Evolutionary conservation across 306 rosid species (phyloP).

Genomic region (Vigna hirtella): DNA sequence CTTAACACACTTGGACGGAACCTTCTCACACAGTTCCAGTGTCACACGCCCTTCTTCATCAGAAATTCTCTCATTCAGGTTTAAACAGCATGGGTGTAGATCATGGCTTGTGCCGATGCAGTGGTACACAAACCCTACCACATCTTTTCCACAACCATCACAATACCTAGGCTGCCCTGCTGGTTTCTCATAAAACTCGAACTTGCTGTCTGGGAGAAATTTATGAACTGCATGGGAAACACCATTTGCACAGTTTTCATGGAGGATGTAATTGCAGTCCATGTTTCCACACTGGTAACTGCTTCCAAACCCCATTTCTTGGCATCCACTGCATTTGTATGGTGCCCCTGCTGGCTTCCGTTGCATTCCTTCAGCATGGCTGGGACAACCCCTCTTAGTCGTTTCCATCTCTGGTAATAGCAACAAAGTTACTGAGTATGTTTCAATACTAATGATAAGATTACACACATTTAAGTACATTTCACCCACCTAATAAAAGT

Average conservation of each 20-base stretch:
- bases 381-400: slow-evolving; percentile 37
- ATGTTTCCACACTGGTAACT: slow-evolving; percentile 42
- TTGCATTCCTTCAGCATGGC: slow-evolving; percentile 44
- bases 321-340: slow-evolving; percentile 54
- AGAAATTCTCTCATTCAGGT: slow-evolving; percentile 31
- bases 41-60: slow-evolving; percentile 29
- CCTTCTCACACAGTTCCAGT: slow-evolving; percentile 30
- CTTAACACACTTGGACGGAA: slow-evolving; percentile 45
- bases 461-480: too few relatives aligned
- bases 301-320: slow-evolving; percentile 48
- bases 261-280: slow-evolving; percentile 49
- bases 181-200: slow-evolving; percentile 31
- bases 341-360: slow-evolving; percentile 42
- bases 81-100: slow-evolving; percentile 58
- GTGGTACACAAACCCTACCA: slow-evolving; percentile 53
- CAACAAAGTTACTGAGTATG: too few relatives aligned
- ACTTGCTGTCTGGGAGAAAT: slow-evolving; percentile 19
- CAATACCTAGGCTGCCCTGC: slow-evolving; percentile 20
- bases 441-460: too few relatives aligned
- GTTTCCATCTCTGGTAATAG: not conserved
- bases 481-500: too few relatives aligned
- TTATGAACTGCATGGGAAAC: slow-evolving; percentile 28
- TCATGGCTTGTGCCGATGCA: slow-evolving; percentile 39
- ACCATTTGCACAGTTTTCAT: slow-evolving; percentile 46
- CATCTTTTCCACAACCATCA: slow-evolving; percentile 62